A percentile compares a stretch with the other conserved stretches of the same genome.
Evolutionary conservation across 2,329 filamentous ascomycete species (phyloP).

Genomic region (Monosporascus sp.): DNA sequence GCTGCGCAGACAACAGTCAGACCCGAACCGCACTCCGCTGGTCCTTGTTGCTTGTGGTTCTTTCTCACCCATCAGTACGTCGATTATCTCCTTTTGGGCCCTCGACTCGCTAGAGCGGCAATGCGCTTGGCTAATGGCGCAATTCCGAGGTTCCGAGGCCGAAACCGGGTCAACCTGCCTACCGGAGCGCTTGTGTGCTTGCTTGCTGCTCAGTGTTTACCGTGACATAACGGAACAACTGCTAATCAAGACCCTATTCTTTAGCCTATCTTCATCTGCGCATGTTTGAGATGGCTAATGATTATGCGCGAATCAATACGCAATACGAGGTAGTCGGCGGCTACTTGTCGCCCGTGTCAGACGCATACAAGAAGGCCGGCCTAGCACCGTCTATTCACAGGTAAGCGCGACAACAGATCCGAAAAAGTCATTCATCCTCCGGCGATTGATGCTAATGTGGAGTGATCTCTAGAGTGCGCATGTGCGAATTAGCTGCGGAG

Average conservation of each 20-base stretch:
- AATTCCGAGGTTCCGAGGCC: not conserved
- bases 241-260: not conserved
- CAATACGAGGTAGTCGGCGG: slow-evolving; percentile 83
- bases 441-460: slow-evolving; percentile 12
- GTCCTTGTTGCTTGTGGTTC: slow-evolving; percentile 66
- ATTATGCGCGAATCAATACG: slow-evolving; percentile 70
- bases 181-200: no score
- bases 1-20: slow-evolving; percentile 50
- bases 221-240: not conserved
- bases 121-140: not conserved
- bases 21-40: slow-evolving; percentile 55
- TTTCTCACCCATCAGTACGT: slow-evolving; percentile 62
- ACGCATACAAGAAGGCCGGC: slow-evolving; percentile 72
- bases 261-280: slow-evolving; percentile 66
- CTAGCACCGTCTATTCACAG: slow-evolving; percentile 68
- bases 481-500: slow-evolving; percentile 79
- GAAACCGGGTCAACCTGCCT: not conserved
- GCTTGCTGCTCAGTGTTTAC: no score
- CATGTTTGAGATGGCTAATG: slow-evolving; percentile 84
- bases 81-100: not conserved
- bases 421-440: not conserved
- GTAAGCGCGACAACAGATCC: slow-evolving; percentile 26
- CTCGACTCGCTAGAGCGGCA: no score
- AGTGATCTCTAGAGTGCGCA: slow-evolving; percentile 54
- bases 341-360: slow-evolving; percentile 70